Evolutionary conservation across 257 asterid genomes (phyloP).

Genomic region (Prunella vulgaris): DNA sequence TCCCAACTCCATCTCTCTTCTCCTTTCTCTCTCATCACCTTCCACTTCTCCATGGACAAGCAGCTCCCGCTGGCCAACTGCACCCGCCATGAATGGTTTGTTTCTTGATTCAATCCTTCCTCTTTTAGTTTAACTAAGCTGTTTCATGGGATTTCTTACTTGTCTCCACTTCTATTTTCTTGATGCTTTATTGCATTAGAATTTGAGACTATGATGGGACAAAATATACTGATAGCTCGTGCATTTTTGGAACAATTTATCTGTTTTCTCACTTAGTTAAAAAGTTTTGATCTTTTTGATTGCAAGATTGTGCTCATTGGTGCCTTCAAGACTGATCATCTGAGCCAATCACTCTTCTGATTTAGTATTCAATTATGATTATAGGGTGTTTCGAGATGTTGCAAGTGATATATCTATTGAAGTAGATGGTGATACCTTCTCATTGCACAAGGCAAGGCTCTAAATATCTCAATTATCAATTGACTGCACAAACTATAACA

Average conservation of each 20-base stretch:
- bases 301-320: background rate
- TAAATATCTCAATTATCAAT: background rate
- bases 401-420: slow-evolving; percentile 75
- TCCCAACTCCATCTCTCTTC: slow-evolving; percentile 38
- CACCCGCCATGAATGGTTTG: slow-evolving; percentile 65
- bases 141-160: background rate
- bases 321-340: background rate
- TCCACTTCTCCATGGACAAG: slow-evolving; percentile 50
- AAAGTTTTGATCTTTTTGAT: background rate
- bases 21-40: slow-evolving; percentile 36
- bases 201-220: background rate
- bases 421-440: slow-evolving; percentile 60
- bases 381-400: slow-evolving; percentile 85
- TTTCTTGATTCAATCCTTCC: slow-evolving; percentile 6
- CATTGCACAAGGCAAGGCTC: slow-evolving; percentile 68
- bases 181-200: background rate
- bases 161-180: background rate
- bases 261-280: background rate
- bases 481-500: no score
- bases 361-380: background rate
- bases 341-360: background rate
- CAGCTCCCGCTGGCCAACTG: slow-evolving; percentile 50
- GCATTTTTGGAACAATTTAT: background rate
- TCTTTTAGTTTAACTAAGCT: background rate
- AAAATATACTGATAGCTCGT: background rate